Percentiles rank a stretch among this genome's conserved stretches.
These are phyloP conservation scores for Dendrocalamus latiflorus DNA, from an alignment of 202 grass and related monocot species.

Conservation along the genomic window DNA sequence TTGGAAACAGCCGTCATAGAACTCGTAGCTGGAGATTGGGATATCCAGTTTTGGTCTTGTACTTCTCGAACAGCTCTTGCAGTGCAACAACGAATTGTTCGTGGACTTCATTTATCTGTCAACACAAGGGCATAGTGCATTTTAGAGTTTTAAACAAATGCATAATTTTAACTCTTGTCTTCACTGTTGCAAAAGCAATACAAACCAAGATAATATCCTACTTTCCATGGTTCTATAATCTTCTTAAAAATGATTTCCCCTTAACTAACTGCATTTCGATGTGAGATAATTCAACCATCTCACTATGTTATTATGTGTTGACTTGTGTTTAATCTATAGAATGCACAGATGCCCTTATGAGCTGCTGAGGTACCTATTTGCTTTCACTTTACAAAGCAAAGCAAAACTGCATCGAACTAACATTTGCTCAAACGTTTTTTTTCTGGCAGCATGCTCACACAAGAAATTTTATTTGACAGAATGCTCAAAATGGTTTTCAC, in stretches of 20 bases:
- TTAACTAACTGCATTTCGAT: neutral
- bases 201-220: too few relatives aligned
- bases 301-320: neutral
- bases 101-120: too few relatives aligned
- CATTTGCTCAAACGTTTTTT: neutral
- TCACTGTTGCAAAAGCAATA: too few relatives aligned
- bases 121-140: too few relatives aligned
- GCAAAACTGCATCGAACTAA: neutral
- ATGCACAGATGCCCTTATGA: neutral
- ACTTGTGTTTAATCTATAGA: neutral
- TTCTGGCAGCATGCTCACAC: neutral
- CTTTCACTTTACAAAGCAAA: too few relatives aligned
- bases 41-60: too few relatives aligned
- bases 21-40: too few relatives aligned
- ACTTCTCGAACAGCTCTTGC: too few relatives aligned
- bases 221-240: neutral
- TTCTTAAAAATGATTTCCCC: neutral
- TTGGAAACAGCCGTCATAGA: too few relatives aligned
- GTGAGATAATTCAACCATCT: neutral
- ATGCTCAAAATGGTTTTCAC: constrained; percentile 36
- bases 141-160: too few relatives aligned
- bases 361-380: neutral
- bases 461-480: neutral
- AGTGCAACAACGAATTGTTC: too few relatives aligned
- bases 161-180: too few relatives aligned